phyloP scores from a whole-genome alignment of 1,139 yeast species.

The Blastobotrys proliferans region DNA sequence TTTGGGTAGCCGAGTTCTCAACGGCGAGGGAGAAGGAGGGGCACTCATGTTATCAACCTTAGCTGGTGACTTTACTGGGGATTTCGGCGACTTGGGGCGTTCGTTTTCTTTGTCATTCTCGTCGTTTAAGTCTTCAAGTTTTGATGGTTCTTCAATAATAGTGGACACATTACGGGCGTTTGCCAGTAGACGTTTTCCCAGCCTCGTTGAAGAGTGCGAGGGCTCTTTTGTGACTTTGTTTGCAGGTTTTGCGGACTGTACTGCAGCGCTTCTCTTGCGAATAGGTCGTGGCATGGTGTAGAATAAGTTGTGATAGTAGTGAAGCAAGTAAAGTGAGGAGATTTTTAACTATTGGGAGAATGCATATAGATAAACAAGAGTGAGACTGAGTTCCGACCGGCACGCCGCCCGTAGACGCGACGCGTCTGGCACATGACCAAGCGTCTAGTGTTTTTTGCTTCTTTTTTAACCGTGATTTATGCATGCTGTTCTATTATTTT shows the following conservation, averaged over 20 bases:
- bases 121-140: not conserved
- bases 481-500: too few relatives aligned
- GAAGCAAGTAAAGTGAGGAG: not conserved
- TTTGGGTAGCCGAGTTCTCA: too few relatives aligned
- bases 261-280: conserved; percentile 6
- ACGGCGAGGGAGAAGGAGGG: not conserved
- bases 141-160: conserved; percentile 11
- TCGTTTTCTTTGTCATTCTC: conserved; percentile 8
- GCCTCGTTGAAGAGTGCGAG: not conserved
- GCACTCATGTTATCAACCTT: not conserved
- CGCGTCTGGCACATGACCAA: too few relatives aligned
- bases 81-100: not conserved
- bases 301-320: not conserved
- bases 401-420: too few relatives aligned
- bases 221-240: not conserved
- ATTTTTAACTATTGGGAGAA: too few relatives aligned
- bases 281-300: conserved; percentile 15
- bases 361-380: too few relatives aligned
- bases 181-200: not conserved
- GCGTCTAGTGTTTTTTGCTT: too few relatives aligned
- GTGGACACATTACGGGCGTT: conserved; percentile 13
- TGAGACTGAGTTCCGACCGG: too few relatives aligned
- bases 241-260: not conserved
- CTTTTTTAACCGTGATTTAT: too few relatives aligned
- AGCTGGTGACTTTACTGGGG: not conserved